Evolutionary conservation across 768 basidiomycete genomes (phyloP).

Genomic region (Austroboletus eburneus): DNA sequence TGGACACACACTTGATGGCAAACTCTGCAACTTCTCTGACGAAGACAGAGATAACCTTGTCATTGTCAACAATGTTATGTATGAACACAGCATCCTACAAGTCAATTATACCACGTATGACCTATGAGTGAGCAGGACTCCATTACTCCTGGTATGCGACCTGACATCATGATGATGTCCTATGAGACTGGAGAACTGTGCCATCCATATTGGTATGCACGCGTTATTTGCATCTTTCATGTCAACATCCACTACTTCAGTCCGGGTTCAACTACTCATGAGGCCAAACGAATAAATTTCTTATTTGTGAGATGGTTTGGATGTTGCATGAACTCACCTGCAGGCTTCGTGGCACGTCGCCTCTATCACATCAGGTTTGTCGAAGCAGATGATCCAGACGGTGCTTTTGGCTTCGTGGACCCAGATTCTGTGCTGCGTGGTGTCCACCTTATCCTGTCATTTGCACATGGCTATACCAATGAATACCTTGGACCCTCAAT

Average conservation of each 20-base stretch:
- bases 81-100: not conserved
- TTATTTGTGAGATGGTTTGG: constrained; percentile 28
- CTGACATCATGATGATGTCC: not conserved
- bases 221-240: constrained; percentile 17
- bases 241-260: not conserved
- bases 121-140: not conserved
- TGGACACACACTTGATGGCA: not conserved
- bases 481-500: constrained; percentile 5
- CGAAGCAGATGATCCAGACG: not conserved
- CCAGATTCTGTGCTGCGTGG: constrained; percentile 10
- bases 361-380: not conserved
- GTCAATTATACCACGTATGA: constrained; percentile 1
- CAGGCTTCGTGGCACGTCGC: not conserved
- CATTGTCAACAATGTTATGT: not conserved
- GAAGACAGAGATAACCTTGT: not conserved
- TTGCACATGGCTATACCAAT: constrained; percentile 15
- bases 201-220: constrained; percentile 4
- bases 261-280: not conserved
- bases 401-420: constrained; percentile 16
- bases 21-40: not conserved
- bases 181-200: not conserved
- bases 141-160: not conserved
- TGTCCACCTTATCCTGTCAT: constrained; percentile 14
- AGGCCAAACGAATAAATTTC: constrained; percentile 18
- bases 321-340: not conserved